A percentile compares a stretch with the other conserved stretches of the same genome.
phyloP scores from a whole-genome alignment of 495 filamentous ascomycete genomes.

The Aspergillus biplanus region DNA sequence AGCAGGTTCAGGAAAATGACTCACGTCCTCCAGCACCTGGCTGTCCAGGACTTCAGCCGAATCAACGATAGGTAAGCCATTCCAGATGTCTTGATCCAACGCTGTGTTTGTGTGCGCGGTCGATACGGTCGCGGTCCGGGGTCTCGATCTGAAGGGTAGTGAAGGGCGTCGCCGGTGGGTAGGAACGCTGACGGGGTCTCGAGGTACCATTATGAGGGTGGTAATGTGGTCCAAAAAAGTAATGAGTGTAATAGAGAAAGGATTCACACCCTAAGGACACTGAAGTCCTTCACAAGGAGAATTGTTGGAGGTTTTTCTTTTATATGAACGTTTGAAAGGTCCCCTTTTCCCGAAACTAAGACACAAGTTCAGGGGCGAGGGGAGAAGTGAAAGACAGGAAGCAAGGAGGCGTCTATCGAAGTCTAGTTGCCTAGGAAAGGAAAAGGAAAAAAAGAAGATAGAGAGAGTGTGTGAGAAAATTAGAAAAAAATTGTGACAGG shows the following conservation, averaged over 20 bases:
- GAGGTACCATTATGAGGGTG: slow-evolving; percentile 39
- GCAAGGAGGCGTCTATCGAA: slow-evolving; percentile 20
- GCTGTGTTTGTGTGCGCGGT: slow-evolving; percentile 23
- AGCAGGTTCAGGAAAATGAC: slow-evolving; percentile 37
- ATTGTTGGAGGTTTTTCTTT: slow-evolving; percentile 4
- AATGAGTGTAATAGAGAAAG: slow-evolving; percentile 4
- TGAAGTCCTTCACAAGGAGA: background rate
- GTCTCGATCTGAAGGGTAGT: slow-evolving; percentile 39
- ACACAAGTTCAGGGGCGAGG: slow-evolving; percentile 12
- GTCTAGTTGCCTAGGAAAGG: slow-evolving; percentile 9
- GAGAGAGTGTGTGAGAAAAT: background rate
- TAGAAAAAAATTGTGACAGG: too few species aligned
- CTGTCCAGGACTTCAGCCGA: slow-evolving; percentile 31
- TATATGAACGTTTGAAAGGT: slow-evolving; percentile 2
- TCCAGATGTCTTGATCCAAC: slow-evolving; percentile 32
- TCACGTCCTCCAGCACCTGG: slow-evolving; percentile 42
- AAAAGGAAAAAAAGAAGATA: background rate
- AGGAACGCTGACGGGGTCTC: slow-evolving; percentile 33
- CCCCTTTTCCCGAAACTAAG: slow-evolving; percentile 16
- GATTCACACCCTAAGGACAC: slow-evolving; percentile 1
- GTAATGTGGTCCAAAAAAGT: background rate
- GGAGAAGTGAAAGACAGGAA: slow-evolving; percentile 14
- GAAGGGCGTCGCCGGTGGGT: slow-evolving; percentile 42
- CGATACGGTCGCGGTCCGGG: slow-evolving; percentile 37
- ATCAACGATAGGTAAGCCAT: slow-evolving; percentile 33